Evolutionary conservation across 768 basidiomycete species (phyloP), one percentile per base, ranked within the genome.

Genomic region (Calocera viscosa): DNA sequence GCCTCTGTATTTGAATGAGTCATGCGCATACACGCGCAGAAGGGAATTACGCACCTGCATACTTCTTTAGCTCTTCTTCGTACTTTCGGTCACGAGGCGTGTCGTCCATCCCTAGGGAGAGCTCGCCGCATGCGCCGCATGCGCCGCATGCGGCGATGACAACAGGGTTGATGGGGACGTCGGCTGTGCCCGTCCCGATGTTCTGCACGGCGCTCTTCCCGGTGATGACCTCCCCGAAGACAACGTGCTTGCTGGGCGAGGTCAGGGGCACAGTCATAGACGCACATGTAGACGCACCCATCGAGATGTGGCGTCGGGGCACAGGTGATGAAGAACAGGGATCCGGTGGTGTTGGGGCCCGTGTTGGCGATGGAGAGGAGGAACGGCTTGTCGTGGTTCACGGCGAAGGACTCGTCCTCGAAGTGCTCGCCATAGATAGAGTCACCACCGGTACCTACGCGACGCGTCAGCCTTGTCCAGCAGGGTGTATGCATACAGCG

Each of bases 351-450:
- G 77, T 88, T 83, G 1, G 79, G 79, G 64, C 92, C 91, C 38
- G 91, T 90, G 75, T 81, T 96, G 40, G 94, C 94, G 94, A 97
- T 97, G 28, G 93, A 95, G 64, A 99, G 83, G 67, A 97, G 80
- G 83, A 93, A 97, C 0, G 94, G 93, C 70, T 83, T 87, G 2
- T 87, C 82, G 74, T 98, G 95, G 43, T 91, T 88, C 49, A 87
- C 81, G 40, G 80, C 78, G 77, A 98, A 97, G 63, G 81, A 90
- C 77, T 96, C 93, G 73, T 94, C 92, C 68, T 90, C 90, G 73
- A 98, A 98, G 76, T 95, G 96, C 73, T 93, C 91, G 30, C 94
- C 94, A 71, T 97, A 97, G 78, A 97, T 95, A 17, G 90, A 92
- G 77, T 92, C 88, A 32, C 90, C 90, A 40, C 77, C 75, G 33